phyloP scores from a whole-genome alignment of 2,329 filamentous ascomycete genomes.

The Aplosporella prunicola region DNA sequence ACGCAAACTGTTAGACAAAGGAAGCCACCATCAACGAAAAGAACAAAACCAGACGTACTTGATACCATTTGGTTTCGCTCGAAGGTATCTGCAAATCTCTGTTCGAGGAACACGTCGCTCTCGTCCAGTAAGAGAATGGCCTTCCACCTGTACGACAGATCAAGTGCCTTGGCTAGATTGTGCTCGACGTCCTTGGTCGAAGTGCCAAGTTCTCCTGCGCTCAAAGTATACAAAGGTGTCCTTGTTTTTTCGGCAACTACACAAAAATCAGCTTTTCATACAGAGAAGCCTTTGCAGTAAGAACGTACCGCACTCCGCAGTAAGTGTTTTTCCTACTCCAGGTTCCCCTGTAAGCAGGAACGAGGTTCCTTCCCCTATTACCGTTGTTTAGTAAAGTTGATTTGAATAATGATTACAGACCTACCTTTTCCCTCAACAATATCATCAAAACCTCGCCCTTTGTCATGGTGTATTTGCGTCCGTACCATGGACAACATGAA shows the following conservation, averaged over 20 bases:
- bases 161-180: constrained; percentile 12
- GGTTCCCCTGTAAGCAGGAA: constrained; percentile 17
- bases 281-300: neutral
- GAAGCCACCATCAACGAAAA: neutral
- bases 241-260: constrained; percentile 18
- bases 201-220: constrained; percentile 15
- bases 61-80: constrained; percentile 17
- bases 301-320: constrained; percentile 17
- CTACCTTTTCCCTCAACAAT: too few relatives aligned
- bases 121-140: constrained; percentile 8
- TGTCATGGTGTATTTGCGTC: too few relatives aligned
- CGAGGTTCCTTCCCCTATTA: constrained; percentile 16
- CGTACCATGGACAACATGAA: too few relatives aligned
- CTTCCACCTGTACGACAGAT: constrained; percentile 4
- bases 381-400: neutral
- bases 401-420: too few relatives aligned
- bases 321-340: constrained; percentile 21
- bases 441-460: too few relatives aligned
- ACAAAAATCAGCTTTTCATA: constrained; percentile 6
- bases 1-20: neutral
- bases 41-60: too few relatives aligned
- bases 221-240: constrained; percentile 16
- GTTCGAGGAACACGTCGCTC: constrained; percentile 13
- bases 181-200: constrained; percentile 10
- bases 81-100: constrained; percentile 13